phyloP scores from a whole-genome alignment of 2,329 filamentous ascomycete species.

The Colletotrichum sp. region DNA sequence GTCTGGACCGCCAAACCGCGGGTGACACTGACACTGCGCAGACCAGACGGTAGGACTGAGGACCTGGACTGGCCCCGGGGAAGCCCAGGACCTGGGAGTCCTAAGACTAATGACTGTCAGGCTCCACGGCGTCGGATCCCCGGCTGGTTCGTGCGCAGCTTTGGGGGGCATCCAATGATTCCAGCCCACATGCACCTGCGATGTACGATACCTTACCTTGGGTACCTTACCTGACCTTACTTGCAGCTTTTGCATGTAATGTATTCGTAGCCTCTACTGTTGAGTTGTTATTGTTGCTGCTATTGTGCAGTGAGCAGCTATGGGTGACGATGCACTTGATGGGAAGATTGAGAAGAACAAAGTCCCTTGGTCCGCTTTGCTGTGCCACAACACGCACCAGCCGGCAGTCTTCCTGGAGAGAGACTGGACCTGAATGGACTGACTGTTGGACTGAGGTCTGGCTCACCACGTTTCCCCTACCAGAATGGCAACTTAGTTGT shows the following conservation, averaged over 20 bases:
- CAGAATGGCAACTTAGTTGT: neutral
- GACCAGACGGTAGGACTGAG: neutral
- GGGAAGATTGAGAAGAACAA: neutral
- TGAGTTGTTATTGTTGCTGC: neutral
- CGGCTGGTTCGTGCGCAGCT: neutral
- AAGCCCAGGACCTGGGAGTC: neutral
- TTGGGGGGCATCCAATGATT: neutral
- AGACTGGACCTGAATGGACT: neutral
- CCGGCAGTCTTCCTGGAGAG: neutral
- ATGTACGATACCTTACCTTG: neutral
- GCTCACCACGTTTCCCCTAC: neutral
- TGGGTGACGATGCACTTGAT: neutral
- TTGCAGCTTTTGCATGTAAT: neutral
- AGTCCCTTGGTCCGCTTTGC: neutral
- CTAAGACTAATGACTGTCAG: neutral
- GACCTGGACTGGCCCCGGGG: neutral
- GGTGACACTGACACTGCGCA: neutral
- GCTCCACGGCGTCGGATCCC: neutral
- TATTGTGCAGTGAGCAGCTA: neutral
- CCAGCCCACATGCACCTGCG: neutral
- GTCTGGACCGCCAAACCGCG: neutral
- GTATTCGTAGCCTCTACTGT: neutral
- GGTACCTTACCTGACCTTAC: neutral
- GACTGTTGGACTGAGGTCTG: neutral
- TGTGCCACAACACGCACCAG: conserved; percentile 15